Conservation (phyloP, 1,284 basidiomycete genomes). For the Boletus chippewaensis region DNA sequence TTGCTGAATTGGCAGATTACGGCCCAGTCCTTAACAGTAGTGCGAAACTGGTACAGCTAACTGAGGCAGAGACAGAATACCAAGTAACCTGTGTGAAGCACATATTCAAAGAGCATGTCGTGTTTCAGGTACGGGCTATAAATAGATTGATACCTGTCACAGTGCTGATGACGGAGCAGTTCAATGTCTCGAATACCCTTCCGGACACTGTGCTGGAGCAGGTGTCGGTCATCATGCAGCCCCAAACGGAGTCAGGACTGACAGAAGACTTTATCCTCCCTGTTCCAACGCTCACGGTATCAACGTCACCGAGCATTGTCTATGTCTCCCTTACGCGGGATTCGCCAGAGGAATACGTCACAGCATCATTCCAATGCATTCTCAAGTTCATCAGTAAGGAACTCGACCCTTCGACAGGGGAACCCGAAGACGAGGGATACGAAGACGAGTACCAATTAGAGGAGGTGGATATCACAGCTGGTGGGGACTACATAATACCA, state of each 20-base stretch:
- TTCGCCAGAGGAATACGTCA: constrained; percentile 68
- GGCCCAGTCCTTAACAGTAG: constrained; percentile 88
- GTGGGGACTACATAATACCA: constrained; percentile 91
- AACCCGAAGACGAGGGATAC: constrained; percentile 97
- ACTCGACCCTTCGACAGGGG: constrained; percentile 92
- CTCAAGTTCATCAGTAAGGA: constrained; percentile 98
- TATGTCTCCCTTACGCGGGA: constrained; percentile 94
- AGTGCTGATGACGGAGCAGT: constrained; percentile 43
- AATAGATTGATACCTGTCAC: not conserved
- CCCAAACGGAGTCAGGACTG: constrained; percentile 68
- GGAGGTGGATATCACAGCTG: constrained; percentile 88
- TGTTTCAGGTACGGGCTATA: constrained; percentile 71
- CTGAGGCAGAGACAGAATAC: constrained; percentile 97
- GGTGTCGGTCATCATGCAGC: constrained; percentile 90
- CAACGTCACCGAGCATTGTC: constrained; percentile 72
- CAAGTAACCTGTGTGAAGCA: constrained; percentile 97
- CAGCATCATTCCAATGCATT: constrained; percentile 87
- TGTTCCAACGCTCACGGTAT: constrained; percentile 59
- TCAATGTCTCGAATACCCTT: constrained; percentile 98
- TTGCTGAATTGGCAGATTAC: constrained; percentile 84
- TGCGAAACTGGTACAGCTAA: constrained; percentile 74
- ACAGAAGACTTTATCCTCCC: constrained; percentile 96
- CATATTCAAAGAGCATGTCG: constrained; percentile 91
- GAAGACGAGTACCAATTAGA: constrained; percentile 98
- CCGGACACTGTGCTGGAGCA: constrained; percentile 96